phyloP scores from a whole-genome alignment of 306 rosid genomes.

The Casuarina cunninghamiana region DNA sequence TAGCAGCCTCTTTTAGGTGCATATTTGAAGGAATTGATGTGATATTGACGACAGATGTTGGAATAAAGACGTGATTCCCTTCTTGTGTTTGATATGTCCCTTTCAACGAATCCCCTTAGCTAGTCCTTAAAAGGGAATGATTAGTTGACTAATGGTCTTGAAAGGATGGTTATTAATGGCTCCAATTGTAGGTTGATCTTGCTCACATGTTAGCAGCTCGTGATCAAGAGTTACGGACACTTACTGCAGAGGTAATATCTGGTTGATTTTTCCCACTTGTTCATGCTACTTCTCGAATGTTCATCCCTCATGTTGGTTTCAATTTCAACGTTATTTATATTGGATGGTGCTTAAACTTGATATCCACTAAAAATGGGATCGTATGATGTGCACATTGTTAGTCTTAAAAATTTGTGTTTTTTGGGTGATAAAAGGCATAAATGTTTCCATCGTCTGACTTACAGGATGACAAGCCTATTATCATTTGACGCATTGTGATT shows the following conservation, averaged over 20 bases:
- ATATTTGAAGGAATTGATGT: neutral
- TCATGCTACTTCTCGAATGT: neutral
- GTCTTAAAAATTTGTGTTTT: neutral
- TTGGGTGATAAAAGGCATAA: neutral
- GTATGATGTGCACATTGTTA: neutral
- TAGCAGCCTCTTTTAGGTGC: neutral
- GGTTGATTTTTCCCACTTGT: slow-evolving; percentile 11
- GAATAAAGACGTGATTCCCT: neutral
- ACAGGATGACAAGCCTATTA: neutral
- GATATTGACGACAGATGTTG: neutral
- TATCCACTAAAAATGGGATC: neutral
- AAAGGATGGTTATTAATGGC: slow-evolving; percentile 8
- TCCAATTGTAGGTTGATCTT: slow-evolving; percentile 86
- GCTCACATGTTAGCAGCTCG: slow-evolving; percentile 96
- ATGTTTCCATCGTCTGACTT: neutral
- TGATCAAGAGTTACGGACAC: slow-evolving; percentile 94
- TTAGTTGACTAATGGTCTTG: neutral
- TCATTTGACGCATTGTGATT: neutral
- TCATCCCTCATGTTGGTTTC: neutral
- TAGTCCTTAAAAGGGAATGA: neutral
- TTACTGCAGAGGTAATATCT: slow-evolving; percentile 84
- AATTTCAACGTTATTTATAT: neutral
- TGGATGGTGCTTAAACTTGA: neutral
- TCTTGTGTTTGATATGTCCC: neutral
- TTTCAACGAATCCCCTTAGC: neutral